Evolutionary conservation across 306 rosid genomes (phyloP), one percentile per base, ranked within the genome.

Genomic region (Gastrolobium villosum): DNA sequence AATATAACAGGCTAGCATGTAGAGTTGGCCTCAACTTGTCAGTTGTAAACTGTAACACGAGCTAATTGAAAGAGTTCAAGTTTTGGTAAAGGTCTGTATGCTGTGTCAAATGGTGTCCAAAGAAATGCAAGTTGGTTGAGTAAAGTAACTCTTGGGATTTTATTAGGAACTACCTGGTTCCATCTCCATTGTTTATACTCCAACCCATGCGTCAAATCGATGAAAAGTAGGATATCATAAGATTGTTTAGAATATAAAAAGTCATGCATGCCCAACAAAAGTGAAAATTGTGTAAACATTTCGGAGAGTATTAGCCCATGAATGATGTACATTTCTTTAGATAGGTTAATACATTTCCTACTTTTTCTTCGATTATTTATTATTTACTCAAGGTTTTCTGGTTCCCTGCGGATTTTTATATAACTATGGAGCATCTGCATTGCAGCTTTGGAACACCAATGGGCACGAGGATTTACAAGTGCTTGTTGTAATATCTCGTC

Each of bases 401-500:
- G 14, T 69, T 37, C 48, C 11, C 6, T 13, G 28, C 65, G 67
- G 53, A 62, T 11, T 60, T 45, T 65, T 75, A 50, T 62, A 55
- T 81, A 56, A 76, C 37, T 72, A 30, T 72, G 55, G 62, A 46
- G 49, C 67, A 65, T 76, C 57, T 67, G 71, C 31, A 2, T 88
- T 84, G 76, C 93, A 95, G 99, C 76, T 95, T 44, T 81, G 82
- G 90, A 95, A 95, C 78, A 85, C 96, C 39, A 85, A 95, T 71
- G 91, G 85, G 76, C 81, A 84, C 0, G 94, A 91, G 82, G 99
- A 95, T 84, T 82, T 95, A 84, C 97, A 93, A 83, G 61, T 90
- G 79, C 94, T 95, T 46, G 97, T 80, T 46, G 72, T 86, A 78
- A 85, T 93, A 82, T 93, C 99, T 62, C 92, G 98, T 70, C 97